Base-by-base conservation (phyloP, 2,329 filamentous ascomycete species). In the Waltergamsia citrina region DNA sequence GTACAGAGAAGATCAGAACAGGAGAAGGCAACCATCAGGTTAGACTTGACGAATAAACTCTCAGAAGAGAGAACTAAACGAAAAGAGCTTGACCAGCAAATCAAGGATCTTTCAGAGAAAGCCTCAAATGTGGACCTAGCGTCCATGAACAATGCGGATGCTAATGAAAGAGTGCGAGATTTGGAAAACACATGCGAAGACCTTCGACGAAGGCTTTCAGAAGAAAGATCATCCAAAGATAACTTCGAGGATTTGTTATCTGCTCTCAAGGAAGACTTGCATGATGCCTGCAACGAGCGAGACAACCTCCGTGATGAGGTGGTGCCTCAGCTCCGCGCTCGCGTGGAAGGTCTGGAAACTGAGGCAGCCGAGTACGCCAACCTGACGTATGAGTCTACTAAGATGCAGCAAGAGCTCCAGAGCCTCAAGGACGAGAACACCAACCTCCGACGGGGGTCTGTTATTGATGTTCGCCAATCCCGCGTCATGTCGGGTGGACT, bases 171-270 rank as follows among this genome's bases (percentile, higher is more conserved):
- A 35, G 66, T 92, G 24, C 80, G 74, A 51, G 85, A 94, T 45
- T 69, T 96, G 18, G 87, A 95, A 55, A 67, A 61, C 34, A 78
- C 78, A 0, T 78, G 94, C 42, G 87, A 94, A 44, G 86, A 93
- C 49, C 72, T 90, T 31, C 78, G 82, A 42, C 78, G 88, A 46
- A 81, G 85, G 44, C 67, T 98, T 29, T 69, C 74, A 1, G 87
- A 96, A 51, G 92, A 98, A 60, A 75, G 84, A 36, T 75, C 85
- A 53, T 78, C 84, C 46, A 95, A 94, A 56, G 80, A 85, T 50
- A 95, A 93, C 54, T 93, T 96, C 47, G 87, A 96, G 59, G 88
- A 95, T 53, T 70, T 98, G 28, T 69, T 96, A 29, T 77, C 79
- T 6, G 90, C 85, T 5, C 78, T 96, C 45, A 82, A 83, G 46